Evolutionary conservation across 1,284 basidiomycete genomes (phyloP).

Genomic region (Pisolithus thermaeus): DNA sequence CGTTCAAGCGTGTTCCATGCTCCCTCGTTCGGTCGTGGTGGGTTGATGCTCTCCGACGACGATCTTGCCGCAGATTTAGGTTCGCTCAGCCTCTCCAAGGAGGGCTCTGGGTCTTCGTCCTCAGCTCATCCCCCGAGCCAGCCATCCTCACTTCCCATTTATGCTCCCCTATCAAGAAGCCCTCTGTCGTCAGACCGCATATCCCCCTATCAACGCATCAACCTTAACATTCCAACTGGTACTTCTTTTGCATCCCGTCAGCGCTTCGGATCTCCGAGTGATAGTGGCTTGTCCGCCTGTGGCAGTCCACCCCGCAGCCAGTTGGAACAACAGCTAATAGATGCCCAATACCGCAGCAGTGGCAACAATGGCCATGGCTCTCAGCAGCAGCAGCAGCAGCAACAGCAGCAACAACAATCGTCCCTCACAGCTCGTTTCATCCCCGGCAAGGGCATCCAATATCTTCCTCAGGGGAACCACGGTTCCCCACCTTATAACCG

Average conservation of each 20-base stretch:
- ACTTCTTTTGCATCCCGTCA: slow-evolving; percentile 41
- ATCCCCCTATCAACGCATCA: slow-evolving; percentile 54
- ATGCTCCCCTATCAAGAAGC: too few relatives aligned
- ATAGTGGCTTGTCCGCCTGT: slow-evolving; percentile 39
- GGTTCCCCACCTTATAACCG: slow-evolving; percentile 27
- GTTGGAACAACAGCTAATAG: slow-evolving; percentile 38
- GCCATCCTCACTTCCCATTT: slow-evolving; percentile 64
- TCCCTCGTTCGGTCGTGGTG: slow-evolving; percentile 35
- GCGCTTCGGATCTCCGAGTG: slow-evolving; percentile 53
- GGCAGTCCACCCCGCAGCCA: slow-evolving; percentile 35
- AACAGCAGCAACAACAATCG: slow-evolving; percentile 17
- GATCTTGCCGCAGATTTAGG: slow-evolving; percentile 71
- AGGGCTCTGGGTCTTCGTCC: slow-evolving; percentile 39
- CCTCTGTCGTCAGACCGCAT: too few relatives aligned
- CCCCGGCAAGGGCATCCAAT: slow-evolving; percentile 60
- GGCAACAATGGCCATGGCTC: slow-evolving; percentile 14
- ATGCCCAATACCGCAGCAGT: slow-evolving; percentile 29
- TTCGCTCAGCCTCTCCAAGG: slow-evolving; percentile 54
- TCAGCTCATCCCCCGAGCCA: slow-evolving; percentile 47
- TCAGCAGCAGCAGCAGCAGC: slow-evolving; percentile 10
- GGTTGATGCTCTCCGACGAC: slow-evolving; percentile 70
- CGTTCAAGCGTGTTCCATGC: slow-evolving; percentile 19
- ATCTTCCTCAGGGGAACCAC: slow-evolving; percentile 39
- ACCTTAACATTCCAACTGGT: slow-evolving; percentile 46
- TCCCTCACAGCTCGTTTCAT: slow-evolving; percentile 52